Percentiles rank a stretch among this genome's conserved stretches.
Conservation (phyloP, 2,329 filamentous ascomycete genomes). For the Cadophora luteo-olivacea region DNA sequence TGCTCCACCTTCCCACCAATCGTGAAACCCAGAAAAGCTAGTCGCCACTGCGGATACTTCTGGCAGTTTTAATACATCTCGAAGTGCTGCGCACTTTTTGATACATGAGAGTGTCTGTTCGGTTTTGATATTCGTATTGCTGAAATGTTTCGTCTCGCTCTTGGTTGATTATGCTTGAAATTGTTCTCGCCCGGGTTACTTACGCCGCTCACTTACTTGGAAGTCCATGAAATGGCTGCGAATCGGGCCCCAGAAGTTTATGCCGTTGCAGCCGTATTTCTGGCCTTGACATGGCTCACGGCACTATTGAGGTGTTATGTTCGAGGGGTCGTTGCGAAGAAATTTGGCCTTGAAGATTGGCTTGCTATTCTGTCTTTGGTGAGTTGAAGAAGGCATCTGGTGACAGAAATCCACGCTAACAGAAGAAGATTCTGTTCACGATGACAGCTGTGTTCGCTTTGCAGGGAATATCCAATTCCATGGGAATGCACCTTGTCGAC, state of each 20-base stretch:
- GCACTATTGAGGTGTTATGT: slow-evolving; percentile 52
- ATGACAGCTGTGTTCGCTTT: slow-evolving; percentile 18
- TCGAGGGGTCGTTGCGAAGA: slow-evolving; percentile 50
- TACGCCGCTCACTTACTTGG: not conserved
- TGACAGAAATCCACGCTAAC: not conserved
- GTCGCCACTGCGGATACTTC: slow-evolving; percentile 1
- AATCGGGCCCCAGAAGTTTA: slow-evolving; percentile 26
- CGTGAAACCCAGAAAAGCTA: not conserved
- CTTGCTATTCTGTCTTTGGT: slow-evolving; percentile 55
- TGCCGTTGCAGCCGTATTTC: slow-evolving; percentile 38
- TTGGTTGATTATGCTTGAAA: not conserved
- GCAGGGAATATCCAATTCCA: slow-evolving; percentile 23
- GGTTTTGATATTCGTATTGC: not conserved
- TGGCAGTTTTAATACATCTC: not conserved
- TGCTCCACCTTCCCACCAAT: not conserved
- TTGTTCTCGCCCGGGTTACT: not conserved
- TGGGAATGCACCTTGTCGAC: slow-evolving; percentile 23
- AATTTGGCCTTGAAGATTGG: slow-evolving; percentile 53
- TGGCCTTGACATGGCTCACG: slow-evolving; percentile 46
- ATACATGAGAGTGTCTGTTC: not conserved
- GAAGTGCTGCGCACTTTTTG: not conserved
- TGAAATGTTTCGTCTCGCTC: not conserved
- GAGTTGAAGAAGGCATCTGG: slow-evolving; percentile 7
- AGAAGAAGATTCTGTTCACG: slow-evolving; percentile 20
- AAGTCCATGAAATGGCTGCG: slow-evolving; percentile 16